Percentiles rank a stretch among this genome's conserved stretches.
These are phyloP conservation scores for Amaranthus tricolor DNA, from an alignment of 179 eudicot genomes.

Conservation along the genomic window DNA sequence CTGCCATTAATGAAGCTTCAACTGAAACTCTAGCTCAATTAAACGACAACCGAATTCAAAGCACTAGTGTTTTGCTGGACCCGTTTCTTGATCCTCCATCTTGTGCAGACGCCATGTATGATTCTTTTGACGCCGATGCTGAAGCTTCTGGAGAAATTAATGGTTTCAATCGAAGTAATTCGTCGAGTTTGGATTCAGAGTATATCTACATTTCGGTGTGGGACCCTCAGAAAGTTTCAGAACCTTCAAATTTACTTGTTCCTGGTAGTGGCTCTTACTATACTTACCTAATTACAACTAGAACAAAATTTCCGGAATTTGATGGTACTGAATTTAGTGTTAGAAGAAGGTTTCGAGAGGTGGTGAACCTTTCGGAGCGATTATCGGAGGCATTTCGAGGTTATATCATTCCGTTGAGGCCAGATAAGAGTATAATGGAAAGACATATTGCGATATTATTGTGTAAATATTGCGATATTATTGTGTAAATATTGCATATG, in stretches of 20 bases:
- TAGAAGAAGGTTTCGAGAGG: constrained; percentile 76
- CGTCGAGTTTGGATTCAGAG: constrained; percentile 35
- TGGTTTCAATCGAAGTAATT: constrained; percentile 39
- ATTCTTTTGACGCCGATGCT: constrained; percentile 55
- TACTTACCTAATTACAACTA: constrained; percentile 67
- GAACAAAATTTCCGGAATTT: constrained; percentile 63
- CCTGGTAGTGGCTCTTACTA: constrained; percentile 65
- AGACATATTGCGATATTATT: no score
- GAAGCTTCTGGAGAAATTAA: constrained; percentile 33
- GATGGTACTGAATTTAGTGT: constrained; percentile 56
- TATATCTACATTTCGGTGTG: constrained; percentile 62
- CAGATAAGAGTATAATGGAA: constrained; percentile 85
- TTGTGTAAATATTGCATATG: no score
- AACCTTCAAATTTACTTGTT: constrained; percentile 62
- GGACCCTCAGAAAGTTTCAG: constrained; percentile 68
- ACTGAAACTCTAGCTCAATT: constrained; percentile 3
- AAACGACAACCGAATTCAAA: constrained; percentile 19
- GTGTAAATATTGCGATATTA: no score
- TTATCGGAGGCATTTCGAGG: constrained; percentile 75
- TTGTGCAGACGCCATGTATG: constrained; percentile 84
- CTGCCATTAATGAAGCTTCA: constrained; percentile 14
- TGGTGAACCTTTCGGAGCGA: constrained; percentile 73
- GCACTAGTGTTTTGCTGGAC: constrained; percentile 42
- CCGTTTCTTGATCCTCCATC: constrained; percentile 91
- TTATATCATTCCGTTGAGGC: constrained; percentile 74